Evolutionary conservation across 768 basidiomycete species (phyloP).

Genomic region (Pisolithus albus): DNA sequence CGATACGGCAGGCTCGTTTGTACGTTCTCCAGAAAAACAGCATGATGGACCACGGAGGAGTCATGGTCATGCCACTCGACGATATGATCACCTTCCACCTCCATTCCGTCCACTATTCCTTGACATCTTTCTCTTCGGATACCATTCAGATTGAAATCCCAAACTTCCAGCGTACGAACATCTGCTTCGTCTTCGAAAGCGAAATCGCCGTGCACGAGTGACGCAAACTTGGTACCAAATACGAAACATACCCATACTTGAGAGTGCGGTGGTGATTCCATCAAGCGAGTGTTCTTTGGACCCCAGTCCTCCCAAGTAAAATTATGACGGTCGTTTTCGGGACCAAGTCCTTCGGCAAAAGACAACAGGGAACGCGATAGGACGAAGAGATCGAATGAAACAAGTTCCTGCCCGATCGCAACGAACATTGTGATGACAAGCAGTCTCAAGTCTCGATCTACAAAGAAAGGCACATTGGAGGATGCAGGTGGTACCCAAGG

Average conservation of each 20-base stretch:
- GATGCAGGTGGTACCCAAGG: constrained; percentile 33
- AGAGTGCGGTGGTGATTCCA: constrained; percentile 31
- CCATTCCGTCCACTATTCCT: neutral
- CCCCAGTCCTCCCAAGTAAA: constrained; percentile 50
- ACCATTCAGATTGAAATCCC: constrained; percentile 47
- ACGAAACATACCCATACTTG: constrained; percentile 55
- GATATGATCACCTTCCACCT: constrained; percentile 2
- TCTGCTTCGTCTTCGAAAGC: constrained; percentile 1
- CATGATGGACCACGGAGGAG: constrained; percentile 19
- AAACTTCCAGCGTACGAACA: constrained; percentile 30
- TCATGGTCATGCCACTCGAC: constrained; percentile 21
- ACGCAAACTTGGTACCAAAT: constrained; percentile 41
- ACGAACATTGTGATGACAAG: constrained; percentile 43
- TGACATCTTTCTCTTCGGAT: constrained; percentile 22
- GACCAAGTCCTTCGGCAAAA: constrained; percentile 15
- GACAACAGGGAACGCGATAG: constrained; percentile 32
- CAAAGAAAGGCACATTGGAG: constrained; percentile 40
- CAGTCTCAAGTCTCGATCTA: constrained; percentile 35
- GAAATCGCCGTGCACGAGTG: constrained; percentile 10
- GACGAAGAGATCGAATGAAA: constrained; percentile 36
- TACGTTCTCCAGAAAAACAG: constrained; percentile 37
- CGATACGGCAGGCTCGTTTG: constrained; percentile 43
- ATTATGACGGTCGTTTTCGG: constrained; percentile 12
- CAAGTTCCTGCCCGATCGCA: constrained; percentile 19
- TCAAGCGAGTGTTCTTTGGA: constrained; percentile 38